Percentiles rank a stretch among this genome's conserved stretches.
Conservation (phyloP, 768 basidiomycete genomes). For the Kwoniella heveanensis region DNA sequence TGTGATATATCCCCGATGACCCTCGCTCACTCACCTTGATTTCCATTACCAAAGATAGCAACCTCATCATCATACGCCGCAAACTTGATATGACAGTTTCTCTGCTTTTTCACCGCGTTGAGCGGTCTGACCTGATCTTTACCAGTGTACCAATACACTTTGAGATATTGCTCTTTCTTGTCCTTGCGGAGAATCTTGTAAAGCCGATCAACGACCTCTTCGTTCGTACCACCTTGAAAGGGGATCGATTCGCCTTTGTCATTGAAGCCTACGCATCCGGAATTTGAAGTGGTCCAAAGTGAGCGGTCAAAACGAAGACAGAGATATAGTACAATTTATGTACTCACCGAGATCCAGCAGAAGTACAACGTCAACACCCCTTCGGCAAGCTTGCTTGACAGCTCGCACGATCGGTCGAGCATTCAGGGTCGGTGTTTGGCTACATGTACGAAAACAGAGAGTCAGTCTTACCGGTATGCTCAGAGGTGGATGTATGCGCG, state of each 20-base stretch:
- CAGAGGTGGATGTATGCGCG: too few species aligned
- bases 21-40: slow-evolving; percentile 60
- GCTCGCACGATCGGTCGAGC: slow-evolving; percentile 66
- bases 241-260: slow-evolving; percentile 68
- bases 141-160: slow-evolving; percentile 61
- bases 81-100: slow-evolving; percentile 75
- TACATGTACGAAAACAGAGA: slow-evolving; percentile 38
- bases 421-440: slow-evolving; percentile 73
- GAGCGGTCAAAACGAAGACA: too few species aligned
- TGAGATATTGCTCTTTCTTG: slow-evolving; percentile 60
- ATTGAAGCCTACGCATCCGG: slow-evolving; percentile 59
- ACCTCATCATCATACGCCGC: slow-evolving; percentile 69
- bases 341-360: slow-evolving; percentile 63
- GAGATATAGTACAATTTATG: too few species aligned
- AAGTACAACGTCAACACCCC: slow-evolving; percentile 66
- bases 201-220: slow-evolving; percentile 66
- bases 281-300: too few species aligned
- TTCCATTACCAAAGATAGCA: slow-evolving; percentile 70
- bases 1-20: not conserved
- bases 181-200: slow-evolving; percentile 61
- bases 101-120: slow-evolving; percentile 67
- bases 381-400: slow-evolving; percentile 64
- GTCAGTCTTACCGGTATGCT: too few species aligned
- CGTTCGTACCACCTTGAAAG: slow-evolving; percentile 72
- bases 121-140: slow-evolving; percentile 69